These are phyloP conservation scores for Salvia miltiorrhiza DNA, from an alignment of 257 asterid species.

Conservation along the genomic window DNA sequence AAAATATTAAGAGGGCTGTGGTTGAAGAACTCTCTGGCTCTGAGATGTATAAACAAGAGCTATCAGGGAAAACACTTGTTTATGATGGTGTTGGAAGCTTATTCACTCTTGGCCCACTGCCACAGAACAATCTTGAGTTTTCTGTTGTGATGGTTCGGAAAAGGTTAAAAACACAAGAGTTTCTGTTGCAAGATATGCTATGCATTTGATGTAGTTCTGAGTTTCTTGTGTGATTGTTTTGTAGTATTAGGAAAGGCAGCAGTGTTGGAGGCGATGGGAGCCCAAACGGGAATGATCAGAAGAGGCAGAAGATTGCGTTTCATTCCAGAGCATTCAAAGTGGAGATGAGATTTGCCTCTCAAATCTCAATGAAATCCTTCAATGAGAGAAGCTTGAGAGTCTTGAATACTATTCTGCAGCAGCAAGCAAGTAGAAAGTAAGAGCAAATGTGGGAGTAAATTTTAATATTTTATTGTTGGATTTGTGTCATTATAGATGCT, in stretches of 20 bases:
- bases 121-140: slow-evolving; percentile 37
- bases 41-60: slow-evolving; percentile 28
- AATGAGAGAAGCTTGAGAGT: slow-evolving; percentile 29
- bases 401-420: slow-evolving; percentile 38
- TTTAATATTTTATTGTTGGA: background rate
- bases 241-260: background rate
- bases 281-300: slow-evolving; percentile 29
- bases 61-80: slow-evolving; percentile 35
- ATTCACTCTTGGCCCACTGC: slow-evolving; percentile 37
- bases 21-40: slow-evolving; percentile 38
- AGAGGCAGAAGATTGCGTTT: slow-evolving; percentile 37
- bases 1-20: slow-evolving; percentile 28
- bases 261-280: background rate
- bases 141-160: slow-evolving; percentile 31
- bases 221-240: background rate
- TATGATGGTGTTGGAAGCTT: slow-evolving; percentile 43
- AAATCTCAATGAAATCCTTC: slow-evolving; percentile 29
- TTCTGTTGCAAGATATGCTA: too few species aligned
- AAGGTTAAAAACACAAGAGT: slow-evolving; percentile 22
- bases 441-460: too few species aligned
- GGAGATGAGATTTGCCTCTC: slow-evolving; percentile 29
- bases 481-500: background rate
- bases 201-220: background rate
- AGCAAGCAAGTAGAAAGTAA: slow-evolving; percentile 39
- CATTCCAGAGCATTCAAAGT: slow-evolving; percentile 27